Conservation (phyloP, 306 rosid genomes). For the Luffa aegyptiaca region DNA sequence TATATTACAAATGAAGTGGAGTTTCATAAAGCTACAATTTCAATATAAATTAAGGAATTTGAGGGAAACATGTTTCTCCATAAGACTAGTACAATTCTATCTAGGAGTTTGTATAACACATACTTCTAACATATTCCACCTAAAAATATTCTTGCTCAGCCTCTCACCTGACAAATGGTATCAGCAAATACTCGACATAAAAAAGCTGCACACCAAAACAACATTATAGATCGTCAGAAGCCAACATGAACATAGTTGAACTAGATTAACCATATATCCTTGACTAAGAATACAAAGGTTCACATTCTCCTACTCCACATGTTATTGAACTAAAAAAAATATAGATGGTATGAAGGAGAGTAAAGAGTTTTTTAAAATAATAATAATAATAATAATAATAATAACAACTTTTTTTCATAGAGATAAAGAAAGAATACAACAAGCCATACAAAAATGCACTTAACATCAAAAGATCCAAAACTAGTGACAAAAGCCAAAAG, state of each 20-base stretch:
- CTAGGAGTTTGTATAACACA: not conserved
- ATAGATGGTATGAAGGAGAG: too few relatives aligned
- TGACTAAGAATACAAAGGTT: too few relatives aligned
- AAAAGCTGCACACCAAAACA: conserved; percentile 56
- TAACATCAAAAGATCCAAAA: not conserved
- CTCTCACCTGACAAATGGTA: conserved; percentile 71
- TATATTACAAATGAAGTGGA: not conserved
- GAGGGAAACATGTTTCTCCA: not conserved
- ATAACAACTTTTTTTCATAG: too few relatives aligned
- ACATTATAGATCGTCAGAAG: not conserved
- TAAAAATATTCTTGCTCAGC: not conserved
- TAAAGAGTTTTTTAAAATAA: not conserved
- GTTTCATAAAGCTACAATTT: not conserved
- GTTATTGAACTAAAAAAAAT: too few relatives aligned
- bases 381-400: not conserved
- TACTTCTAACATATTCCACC: not conserved
- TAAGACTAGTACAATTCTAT: not conserved
- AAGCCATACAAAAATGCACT: not conserved
- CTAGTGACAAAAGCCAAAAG: not conserved
- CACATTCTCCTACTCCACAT: too few relatives aligned
- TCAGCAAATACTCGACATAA: conserved; percentile 77
- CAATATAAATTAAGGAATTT: not conserved
- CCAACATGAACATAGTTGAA: too few relatives aligned
- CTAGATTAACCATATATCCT: too few relatives aligned
- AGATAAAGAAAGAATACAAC: not conserved